A percentile compares a stretch with the other conserved stretches of the same genome.
Evolutionary conservation across 192 early-diverging fungal genomes (phyloP).

Genomic region (Backusella morwellensis): DNA sequence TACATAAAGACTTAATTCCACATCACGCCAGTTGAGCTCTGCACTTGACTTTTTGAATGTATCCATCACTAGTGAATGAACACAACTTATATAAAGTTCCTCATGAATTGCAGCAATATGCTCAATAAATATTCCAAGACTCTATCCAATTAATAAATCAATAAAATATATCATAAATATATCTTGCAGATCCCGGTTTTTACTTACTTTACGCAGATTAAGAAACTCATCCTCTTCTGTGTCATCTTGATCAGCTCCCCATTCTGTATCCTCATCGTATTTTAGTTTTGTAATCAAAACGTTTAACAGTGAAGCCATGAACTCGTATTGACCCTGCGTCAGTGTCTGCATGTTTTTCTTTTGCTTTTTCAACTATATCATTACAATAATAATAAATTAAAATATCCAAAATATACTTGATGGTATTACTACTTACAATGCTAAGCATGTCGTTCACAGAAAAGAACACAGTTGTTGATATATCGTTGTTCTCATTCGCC

Average conservation of each 20-base stretch:
- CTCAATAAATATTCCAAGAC: constrained; percentile 68
- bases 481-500: constrained; percentile 81
- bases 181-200: neutral
- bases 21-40: constrained; percentile 71
- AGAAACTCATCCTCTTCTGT: constrained; percentile 73
- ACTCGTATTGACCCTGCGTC: constrained; percentile 45
- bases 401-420: neutral
- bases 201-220: constrained; percentile 62
- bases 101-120: constrained; percentile 71
- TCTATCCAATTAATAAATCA: constrained; percentile 40
- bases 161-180: neutral
- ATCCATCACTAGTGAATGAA: constrained; percentile 55
- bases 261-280: constrained; percentile 83
- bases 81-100: constrained; percentile 52
- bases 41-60: constrained; percentile 55
- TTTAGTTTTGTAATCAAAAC: constrained; percentile 85
- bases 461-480: constrained; percentile 72
- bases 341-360: constrained; percentile 47
- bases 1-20: constrained; percentile 73
- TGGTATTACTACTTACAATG: constrained; percentile 56
- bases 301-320: constrained; percentile 55
- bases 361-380: constrained; percentile 51
- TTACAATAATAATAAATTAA: constrained; percentile 2
- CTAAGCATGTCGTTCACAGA: constrained; percentile 70
- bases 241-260: constrained; percentile 65